phyloP scores from a whole-genome alignment of 2,329 filamentous ascomycete species.

The Cladosporium cucumerinum region DNA sequence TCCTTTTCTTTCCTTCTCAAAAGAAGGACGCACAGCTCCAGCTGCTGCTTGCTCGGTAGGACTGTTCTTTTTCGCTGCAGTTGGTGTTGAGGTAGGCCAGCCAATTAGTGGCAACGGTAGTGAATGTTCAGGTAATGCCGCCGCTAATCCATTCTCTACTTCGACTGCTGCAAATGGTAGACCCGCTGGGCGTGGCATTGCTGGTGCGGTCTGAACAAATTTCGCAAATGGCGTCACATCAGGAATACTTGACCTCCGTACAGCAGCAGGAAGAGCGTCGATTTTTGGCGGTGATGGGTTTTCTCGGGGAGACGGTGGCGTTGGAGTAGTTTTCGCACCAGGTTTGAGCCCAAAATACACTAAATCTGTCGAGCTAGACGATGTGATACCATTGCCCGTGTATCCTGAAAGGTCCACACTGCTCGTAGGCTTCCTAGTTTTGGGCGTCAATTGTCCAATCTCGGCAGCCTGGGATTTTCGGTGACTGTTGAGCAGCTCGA shows the following conservation, averaged over 20 bases:
- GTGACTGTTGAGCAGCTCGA: conserved; percentile 44
- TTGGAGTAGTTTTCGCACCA: background rate
- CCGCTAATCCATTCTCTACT: background rate
- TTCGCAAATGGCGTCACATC: conserved; percentile 32
- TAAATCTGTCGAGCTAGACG: background rate
- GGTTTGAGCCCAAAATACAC: background rate
- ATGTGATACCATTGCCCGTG: background rate
- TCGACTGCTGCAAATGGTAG: background rate
- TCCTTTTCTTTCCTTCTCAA: conserved; percentile 24
- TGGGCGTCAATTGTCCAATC: conserved; percentile 45
- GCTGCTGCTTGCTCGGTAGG: background rate
- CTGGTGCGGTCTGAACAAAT: conserved; percentile 31
- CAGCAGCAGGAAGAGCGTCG: conserved; percentile 27
- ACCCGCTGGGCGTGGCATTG: conserved; percentile 18
- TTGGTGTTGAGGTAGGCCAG: background rate
- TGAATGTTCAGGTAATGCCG: background rate
- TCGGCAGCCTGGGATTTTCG: conserved; percentile 50
- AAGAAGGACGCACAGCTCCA: conserved; percentile 17
- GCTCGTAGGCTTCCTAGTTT: conserved; percentile 21
- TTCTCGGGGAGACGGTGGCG: background rate
- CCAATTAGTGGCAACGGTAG: too few relatives aligned
- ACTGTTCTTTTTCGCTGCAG: background rate
- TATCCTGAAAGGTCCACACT: conserved; percentile 13
- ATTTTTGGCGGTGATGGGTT: conserved; percentile 20
- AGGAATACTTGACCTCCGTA: conserved; percentile 30